Base-by-base conservation (phyloP, 805 yeast species). In the Yamadazyma scolyti region DNA sequence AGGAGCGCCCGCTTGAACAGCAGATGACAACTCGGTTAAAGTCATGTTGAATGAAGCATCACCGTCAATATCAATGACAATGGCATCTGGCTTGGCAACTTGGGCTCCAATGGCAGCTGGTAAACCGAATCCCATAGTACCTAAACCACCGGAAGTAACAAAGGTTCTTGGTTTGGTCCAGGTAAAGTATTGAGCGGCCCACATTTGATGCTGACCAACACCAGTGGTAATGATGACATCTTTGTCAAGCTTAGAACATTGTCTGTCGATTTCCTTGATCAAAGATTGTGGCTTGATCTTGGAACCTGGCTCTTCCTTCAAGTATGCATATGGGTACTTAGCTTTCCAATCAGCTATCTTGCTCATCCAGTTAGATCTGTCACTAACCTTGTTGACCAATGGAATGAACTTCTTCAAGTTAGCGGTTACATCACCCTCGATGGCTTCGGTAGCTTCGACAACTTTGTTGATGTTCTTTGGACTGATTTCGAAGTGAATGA, bases 31-130 rank as follows among this genome's bases (percentile, higher is more conserved):
- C 71, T 93, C 98, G 61, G 79, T 84, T 42, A 93, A 71, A 15
- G 98, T 88, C 98, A 93, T 93, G 71, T 84, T 86, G 74, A 93
- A 93, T n/a, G 96, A 86, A 13, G 97, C 98, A 61, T 93, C 98
- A 50, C 98, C 98, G 59, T 93, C 98, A 48, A 93, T 87, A 55
- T 93, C 98, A 51, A 93, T 86, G 46, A 93, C 97, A 44, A 84
- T 66, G 26, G 95, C 90, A 44, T 93, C 95, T 38, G 97, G 98
- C 52, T 78, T 80, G 36, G 94, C 97, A 23, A 93, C 77, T 72
- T 93, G 96, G 25, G 97, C 97, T 58, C 98, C 98, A 58, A 90
- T 93, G 34, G 97, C 97, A 20, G 97, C 82, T 17, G 98, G 98
- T 43, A 90, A 68, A 43, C 98, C 98, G 66, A 67, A 90, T 40